Conservation (phyloP, 2,329 filamentous ascomycete genomes). For the Fusarium drepaniforme region DNA sequence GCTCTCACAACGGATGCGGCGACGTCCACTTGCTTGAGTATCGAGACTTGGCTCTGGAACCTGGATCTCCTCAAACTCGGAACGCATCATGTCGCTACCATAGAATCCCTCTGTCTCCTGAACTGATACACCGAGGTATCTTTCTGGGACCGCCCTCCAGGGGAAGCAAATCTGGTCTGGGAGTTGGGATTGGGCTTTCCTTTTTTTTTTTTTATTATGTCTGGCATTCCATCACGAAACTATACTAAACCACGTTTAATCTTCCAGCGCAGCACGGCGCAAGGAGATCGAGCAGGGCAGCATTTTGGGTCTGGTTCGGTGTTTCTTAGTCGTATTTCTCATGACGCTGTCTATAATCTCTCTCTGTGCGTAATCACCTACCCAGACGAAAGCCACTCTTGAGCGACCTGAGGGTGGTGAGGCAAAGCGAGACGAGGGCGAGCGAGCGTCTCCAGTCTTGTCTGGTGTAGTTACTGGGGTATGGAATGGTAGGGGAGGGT, state of each 20-base stretch:
- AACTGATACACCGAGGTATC: slow-evolving; percentile 35
- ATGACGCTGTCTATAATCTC: slow-evolving; percentile 47
- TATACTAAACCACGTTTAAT: slow-evolving; percentile 51
- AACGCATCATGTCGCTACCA: slow-evolving; percentile 34
- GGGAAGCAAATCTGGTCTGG: slow-evolving; percentile 37
- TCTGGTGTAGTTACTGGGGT: slow-evolving; percentile 23
- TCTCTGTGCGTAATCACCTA: slow-evolving; percentile 37
- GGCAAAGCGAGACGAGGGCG: slow-evolving; percentile 8
- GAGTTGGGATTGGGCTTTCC: slow-evolving; percentile 37
- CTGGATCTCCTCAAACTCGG: slow-evolving; percentile 29
- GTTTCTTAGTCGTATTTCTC: slow-evolving; percentile 47
- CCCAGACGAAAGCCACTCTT: slow-evolving; percentile 33
- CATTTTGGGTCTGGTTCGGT: slow-evolving; percentile 53
- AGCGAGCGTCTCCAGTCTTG: slow-evolving; percentile 22
- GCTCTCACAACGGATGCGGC: slow-evolving; percentile 11
- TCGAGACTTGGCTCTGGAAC: slow-evolving; percentile 9
- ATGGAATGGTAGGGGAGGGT: not conserved
- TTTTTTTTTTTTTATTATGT: slow-evolving; percentile 45
- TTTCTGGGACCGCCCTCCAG: slow-evolving; percentile 33
- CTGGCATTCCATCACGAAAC: slow-evolving; percentile 52
- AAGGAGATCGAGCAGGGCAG: slow-evolving; percentile 52
- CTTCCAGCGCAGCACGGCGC: slow-evolving; percentile 56
- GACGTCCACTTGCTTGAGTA: slow-evolving; percentile 3
- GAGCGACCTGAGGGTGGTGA: slow-evolving; percentile 21
- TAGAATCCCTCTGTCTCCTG: slow-evolving; percentile 37